A percentile compares a stretch with the other conserved stretches of the same genome.
These are phyloP conservation scores for Naganishia vaughanmartiniae DNA, from an alignment of 768 basidiomycete species.

Conservation along the genomic window DNA sequence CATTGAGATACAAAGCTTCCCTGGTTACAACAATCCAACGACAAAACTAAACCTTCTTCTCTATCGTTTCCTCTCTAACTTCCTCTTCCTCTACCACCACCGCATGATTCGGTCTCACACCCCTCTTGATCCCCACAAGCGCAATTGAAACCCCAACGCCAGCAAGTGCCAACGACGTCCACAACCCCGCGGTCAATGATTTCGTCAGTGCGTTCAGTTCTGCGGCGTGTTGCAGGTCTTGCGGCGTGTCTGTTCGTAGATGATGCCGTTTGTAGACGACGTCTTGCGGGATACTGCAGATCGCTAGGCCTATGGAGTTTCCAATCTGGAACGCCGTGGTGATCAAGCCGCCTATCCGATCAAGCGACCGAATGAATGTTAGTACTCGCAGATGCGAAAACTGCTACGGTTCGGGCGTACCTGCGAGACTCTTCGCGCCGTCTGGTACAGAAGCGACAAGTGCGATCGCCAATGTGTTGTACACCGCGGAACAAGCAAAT, in stretches of 20 bases:
- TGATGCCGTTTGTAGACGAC: background rate
- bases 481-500: slow-evolving; percentile 4
- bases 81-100: too few relatives aligned
- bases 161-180: background rate
- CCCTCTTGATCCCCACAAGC: background rate
- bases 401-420: background rate
- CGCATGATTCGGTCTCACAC: background rate
- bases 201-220: background rate
- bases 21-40: too few relatives aligned
- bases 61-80: too few relatives aligned
- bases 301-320: background rate
- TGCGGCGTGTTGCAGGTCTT: background rate
- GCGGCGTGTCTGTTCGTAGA: background rate
- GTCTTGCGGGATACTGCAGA: slow-evolving; percentile 13
- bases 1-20: too few relatives aligned
- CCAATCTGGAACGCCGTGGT: slow-evolving; percentile 12
- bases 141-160: background rate
- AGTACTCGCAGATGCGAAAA: background rate
- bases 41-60: too few relatives aligned
- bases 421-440: slow-evolving; percentile 5
- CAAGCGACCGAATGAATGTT: too few relatives aligned
- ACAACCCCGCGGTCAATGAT: background rate
- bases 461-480: background rate
- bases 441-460: background rate
- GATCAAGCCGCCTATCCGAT: background rate